These are phyloP conservation scores for Cardiospermum halicacabum DNA, from an alignment of 345 rosid species.

Conservation along the genomic window DNA sequence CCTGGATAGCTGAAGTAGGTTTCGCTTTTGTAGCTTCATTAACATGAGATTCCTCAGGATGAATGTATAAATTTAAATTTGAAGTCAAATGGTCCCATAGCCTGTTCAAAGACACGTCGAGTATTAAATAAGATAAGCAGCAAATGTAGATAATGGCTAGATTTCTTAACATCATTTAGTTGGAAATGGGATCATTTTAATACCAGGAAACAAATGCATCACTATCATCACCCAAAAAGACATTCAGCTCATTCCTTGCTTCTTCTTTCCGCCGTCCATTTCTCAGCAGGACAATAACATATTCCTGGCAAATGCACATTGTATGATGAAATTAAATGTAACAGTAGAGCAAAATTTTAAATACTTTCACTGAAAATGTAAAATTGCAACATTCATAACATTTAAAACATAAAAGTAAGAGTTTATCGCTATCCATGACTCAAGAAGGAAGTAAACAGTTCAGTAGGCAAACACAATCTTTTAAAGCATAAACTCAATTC, in stretches of 20 bases:
- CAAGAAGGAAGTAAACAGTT: not conserved
- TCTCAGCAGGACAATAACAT: constrained; percentile 79
- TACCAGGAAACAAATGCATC: constrained; percentile 87
- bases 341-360: not conserved
- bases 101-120: constrained; percentile 41
- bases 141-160: constrained; percentile 9
- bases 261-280: constrained; percentile 86
- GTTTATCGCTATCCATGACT: not conserved
- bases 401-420: not conserved
- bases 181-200: too few species aligned
- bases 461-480: not conserved
- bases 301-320: constrained; percentile 58
- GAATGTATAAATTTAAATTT: constrained; percentile 53
- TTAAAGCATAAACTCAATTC: not conserved
- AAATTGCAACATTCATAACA: not conserved
- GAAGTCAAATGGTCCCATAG: constrained; percentile 92
- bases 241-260: constrained; percentile 78
- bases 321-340: not conserved
- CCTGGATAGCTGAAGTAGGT: constrained; percentile 26
- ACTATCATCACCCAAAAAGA: constrained; percentile 92
- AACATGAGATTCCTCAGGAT: constrained; percentile 28
- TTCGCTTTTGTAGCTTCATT: constrained; percentile 27
- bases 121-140: not conserved
- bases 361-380: not conserved
- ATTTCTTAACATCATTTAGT: too few species aligned